Evolutionary conservation across 2,329 filamentous ascomycete genomes (phyloP), one percentile per base, ranked within the genome.

Genomic region (Pseudocercospora fuligena): DNA sequence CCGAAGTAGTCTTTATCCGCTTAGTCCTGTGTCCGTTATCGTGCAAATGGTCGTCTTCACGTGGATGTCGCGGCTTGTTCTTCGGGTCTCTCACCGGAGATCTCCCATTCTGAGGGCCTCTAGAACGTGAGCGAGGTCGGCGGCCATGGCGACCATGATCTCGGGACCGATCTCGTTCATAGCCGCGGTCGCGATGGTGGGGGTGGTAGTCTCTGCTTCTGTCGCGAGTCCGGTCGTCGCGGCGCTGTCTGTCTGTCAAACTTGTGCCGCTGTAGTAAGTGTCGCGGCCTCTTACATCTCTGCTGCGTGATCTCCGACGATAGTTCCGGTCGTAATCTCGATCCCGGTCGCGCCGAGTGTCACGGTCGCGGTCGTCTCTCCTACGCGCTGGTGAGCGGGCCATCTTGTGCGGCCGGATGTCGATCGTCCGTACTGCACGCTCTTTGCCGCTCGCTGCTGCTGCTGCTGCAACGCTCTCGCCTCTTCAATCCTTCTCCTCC

Each of bases 41-140:
- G 64, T 67, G 65, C 67, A 57, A 43, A 66, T 72, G 66, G 57
- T 72, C 66, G 67, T 60, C 58, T 40, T 89, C 90, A 78, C 86
- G 87, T 25, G 56, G 60, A 47, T 83, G 86, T 89, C 81, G 83
- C 86, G 79, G 89, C 88, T 76, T 63, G 33, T 85, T 79, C 47
- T 59, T 64, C 14, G 43, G 47, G 49, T 63, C 65, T 70, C 70
- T 72, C 68, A 69, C 68, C 66, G 66, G 61, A 57, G 70, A 69
- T 65, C 49, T 29, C 7, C 64, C 65, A n/a, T 67, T 61, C 36
- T 69, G 49, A 53, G 19, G 19, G 49, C 49, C 49, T 14, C 49
- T 25, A 7, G 19, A 25, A 54, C 25, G 25, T 14, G 21, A 66
- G 36, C 73, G 68, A 49, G 69, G 64, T 19, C 68, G 63, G 58